A percentile compares a stretch with the other conserved stretches of the same genome.
Conservation (phyloP, 2,329 filamentous ascomycete species). For the Arthroderma sp. region DNA sequence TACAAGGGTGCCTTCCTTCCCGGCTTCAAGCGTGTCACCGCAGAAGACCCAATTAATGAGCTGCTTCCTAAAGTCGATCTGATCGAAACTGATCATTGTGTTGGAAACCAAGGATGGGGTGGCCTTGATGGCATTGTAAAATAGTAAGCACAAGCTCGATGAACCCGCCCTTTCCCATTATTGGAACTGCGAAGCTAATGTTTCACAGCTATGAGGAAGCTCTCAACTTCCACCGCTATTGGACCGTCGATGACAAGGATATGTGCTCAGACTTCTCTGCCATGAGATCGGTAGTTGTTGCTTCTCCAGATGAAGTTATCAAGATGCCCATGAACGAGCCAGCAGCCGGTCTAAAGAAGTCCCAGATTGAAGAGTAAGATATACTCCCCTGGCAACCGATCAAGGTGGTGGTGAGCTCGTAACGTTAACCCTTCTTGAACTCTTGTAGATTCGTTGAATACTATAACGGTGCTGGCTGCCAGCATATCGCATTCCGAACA, state of each 20-base stretch:
- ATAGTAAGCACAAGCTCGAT: constrained; percentile 25
- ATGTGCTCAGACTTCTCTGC: constrained; percentile 85
- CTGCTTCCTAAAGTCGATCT: constrained; percentile 52
- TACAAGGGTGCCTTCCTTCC: constrained; percentile 68
- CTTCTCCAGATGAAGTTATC: constrained; percentile 64
- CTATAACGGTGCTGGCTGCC: constrained; percentile 73
- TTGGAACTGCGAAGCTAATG: not conserved
- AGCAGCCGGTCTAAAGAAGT: constrained; percentile 68
- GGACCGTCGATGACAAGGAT: constrained; percentile 79
- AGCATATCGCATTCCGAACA: constrained; percentile 80
- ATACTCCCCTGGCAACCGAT: constrained; percentile 3
- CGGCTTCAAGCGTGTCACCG: constrained; percentile 48
- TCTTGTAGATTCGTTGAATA: constrained; percentile 48
- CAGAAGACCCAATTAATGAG: constrained; percentile 29
- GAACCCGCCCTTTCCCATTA: too few relatives aligned
- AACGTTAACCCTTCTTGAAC: not conserved
- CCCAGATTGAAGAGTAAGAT: constrained; percentile 72
- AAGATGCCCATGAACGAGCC: constrained; percentile 98
- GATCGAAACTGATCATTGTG: constrained; percentile 77
- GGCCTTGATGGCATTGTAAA: constrained; percentile 52
- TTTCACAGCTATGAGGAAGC: constrained; percentile 59
- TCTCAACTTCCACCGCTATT: constrained; percentile 86
- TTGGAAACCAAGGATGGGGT: constrained; percentile 87
- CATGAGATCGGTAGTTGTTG: constrained; percentile 75
- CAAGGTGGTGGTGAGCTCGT: too few relatives aligned